phyloP scores from a whole-genome alignment of 768 basidiomycete genomes.

The Suillus cothurnatus region DNA sequence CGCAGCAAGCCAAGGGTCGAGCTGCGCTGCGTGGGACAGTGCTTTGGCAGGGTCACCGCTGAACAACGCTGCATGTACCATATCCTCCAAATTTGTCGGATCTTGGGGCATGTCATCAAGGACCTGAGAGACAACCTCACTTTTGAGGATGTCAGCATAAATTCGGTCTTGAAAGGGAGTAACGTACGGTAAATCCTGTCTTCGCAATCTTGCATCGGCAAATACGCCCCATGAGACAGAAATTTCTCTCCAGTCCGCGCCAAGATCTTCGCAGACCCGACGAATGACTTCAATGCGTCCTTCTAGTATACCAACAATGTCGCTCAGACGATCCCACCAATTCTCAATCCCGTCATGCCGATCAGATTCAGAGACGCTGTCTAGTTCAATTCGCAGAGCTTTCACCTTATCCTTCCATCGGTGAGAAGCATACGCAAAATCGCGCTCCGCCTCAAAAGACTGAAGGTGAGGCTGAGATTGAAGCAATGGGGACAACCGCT shows the following conservation, averaged over 20 bases:
- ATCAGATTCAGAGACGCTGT: constrained; percentile 65
- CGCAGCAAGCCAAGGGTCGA: constrained; percentile 87
- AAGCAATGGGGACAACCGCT: constrained; percentile 65
- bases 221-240: constrained; percentile 88
- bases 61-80: constrained; percentile 74
- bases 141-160: constrained; percentile 30
- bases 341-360: constrained; percentile 73
- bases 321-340: constrained; percentile 82
- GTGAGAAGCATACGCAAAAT: constrained; percentile 76
- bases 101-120: constrained; percentile 76
- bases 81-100: constrained; percentile 75
- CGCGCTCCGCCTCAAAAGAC: constrained; percentile 71
- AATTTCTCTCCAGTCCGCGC: constrained; percentile 90
- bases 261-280: constrained; percentile 74
- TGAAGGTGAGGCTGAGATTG: constrained; percentile 74
- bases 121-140: constrained; percentile 64
- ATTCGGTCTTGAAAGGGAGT: background rate
- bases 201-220: constrained; percentile 74
- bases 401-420: constrained; percentile 80
- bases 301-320: constrained; percentile 80
- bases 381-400: constrained; percentile 71
- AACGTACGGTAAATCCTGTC: constrained; percentile 80
- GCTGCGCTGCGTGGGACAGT: constrained; percentile 62
- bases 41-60: constrained; percentile 67
- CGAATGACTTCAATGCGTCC: constrained; percentile 75